These are phyloP conservation scores for Beauveria brongniartii DNA, from an alignment of 2,329 filamentous ascomycete genomes.

Conservation along the genomic window DNA sequence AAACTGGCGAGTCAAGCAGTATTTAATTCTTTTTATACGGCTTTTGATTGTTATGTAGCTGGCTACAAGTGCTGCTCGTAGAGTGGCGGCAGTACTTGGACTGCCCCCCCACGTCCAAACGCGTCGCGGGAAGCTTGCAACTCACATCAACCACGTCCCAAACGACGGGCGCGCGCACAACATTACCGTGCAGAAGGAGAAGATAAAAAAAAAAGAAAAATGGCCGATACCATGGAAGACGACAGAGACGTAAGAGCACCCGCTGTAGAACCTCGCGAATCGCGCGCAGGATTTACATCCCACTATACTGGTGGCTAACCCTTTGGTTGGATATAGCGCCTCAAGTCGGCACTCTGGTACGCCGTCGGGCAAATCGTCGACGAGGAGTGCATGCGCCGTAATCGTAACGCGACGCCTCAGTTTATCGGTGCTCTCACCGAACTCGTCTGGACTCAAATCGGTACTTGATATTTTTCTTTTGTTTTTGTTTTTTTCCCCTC, in stretches of 20 bases:
- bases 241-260: constrained; percentile 26
- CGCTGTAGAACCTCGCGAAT: not conserved
- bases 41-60: not conserved
- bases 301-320: not conserved
- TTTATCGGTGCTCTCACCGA: constrained; percentile 84
- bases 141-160: not conserved
- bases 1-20: no score
- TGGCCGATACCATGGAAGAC: constrained; percentile 27
- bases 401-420: constrained; percentile 82
- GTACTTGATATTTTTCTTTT: constrained; percentile 32
- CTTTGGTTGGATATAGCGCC: constrained; percentile 43
- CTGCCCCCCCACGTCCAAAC: not conserved
- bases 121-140: not conserved
- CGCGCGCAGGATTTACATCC: not conserved
- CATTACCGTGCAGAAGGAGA: not conserved
- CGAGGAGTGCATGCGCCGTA: constrained; percentile 53
- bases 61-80: not conserved
- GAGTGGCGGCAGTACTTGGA: not conserved
- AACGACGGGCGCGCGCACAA: not conserved
- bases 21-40: not conserved
- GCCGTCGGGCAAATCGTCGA: constrained; percentile 83
- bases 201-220: constrained; percentile 12
- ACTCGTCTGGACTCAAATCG: constrained; percentile 79
- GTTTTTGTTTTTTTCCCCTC: not conserved
- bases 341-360: constrained; percentile 81